phyloP scores from a whole-genome alignment of 345 rosid genomes.

The Mallotus nudiflorus region DNA sequence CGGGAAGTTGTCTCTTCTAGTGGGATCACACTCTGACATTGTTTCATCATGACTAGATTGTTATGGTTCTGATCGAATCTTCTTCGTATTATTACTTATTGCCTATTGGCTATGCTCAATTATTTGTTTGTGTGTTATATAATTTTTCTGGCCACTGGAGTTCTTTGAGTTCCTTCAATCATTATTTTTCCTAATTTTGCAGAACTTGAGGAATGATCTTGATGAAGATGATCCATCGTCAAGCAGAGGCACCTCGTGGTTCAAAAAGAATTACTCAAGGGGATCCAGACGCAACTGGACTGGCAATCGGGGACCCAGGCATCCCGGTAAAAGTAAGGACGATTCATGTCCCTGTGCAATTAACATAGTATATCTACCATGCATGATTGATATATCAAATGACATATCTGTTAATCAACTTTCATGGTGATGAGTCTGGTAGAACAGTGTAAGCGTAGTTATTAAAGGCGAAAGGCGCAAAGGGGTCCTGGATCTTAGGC shows the following conservation, averaged over 20 bases:
- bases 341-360: constrained; percentile 5
- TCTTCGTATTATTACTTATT: not conserved
- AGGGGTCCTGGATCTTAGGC: no score
- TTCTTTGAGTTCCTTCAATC: constrained; percentile 7
- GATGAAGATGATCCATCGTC: constrained; percentile 49
- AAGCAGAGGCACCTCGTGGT: constrained; percentile 60
- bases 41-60: not conserved
- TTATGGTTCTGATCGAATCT: not conserved
- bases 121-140: not conserved
- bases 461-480: no score
- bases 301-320: constrained; percentile 39
- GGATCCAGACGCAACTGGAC: constrained; percentile 41
- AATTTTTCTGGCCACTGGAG: not conserved
- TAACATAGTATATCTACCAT: not conserved
- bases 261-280: constrained; percentile 44
- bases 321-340: constrained; percentile 56
- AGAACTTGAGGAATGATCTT: constrained; percentile 58
- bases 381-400: not conserved
- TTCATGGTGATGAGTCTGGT: no score
- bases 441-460: no score
- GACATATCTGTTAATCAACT: not conserved
- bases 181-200: constrained; percentile 15
- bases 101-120: not conserved
- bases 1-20: not conserved
- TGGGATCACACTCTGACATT: not conserved